Evolutionary conservation across 2,329 filamentous ascomycete species (phyloP), one percentile per base, ranked within the genome.

Genomic region (Nemania serpens): DNA sequence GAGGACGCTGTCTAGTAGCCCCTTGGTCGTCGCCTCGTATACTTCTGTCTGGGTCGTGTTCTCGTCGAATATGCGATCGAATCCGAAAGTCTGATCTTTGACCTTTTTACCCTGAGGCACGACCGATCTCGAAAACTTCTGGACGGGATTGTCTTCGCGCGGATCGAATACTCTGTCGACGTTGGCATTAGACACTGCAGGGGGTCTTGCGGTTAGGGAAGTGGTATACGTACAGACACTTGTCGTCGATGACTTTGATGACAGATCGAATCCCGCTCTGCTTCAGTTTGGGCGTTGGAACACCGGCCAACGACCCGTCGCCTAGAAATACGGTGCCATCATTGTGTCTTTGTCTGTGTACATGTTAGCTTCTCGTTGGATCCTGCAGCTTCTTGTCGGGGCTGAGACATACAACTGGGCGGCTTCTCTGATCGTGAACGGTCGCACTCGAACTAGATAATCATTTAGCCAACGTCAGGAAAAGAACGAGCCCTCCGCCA

Each of bases 31-130:
- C 13, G 91, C 85, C 75, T 98, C 95, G 81, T 98, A 99, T 1
- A 99, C 91, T 72, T 99, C 95, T 60, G 86, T 89, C 72, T 99
- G 95, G 6, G 89, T 88, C 17, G 91, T 91, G 74, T 94, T 97
- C 61, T 98, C 93, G 82, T 99, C 95, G 76, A 99, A 98, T 65
- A 99, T 91, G 58, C 91, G 85, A 77, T 99, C 95, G 78, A 99
- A 99, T 53, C 90, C 93, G 70, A 99, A 99, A 3, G 95, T 95
- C 76, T 97, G 93, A 75, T 99, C 96, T 75, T 99, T 99, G 71
- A 95, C 91, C 69, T 93, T 90, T 77, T 96, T 98, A 58, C 93
- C 93, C 55, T 88, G 85, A 1, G 90, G 88, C 10, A 96, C 85
- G 11, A 96, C 89, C 2, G 90, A 92, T 74, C 88, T 84, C 33